These are phyloP conservation scores for Centrapalus pauciflorus DNA, from an alignment of 129 eudicot genomes.

Conservation along the genomic window DNA sequence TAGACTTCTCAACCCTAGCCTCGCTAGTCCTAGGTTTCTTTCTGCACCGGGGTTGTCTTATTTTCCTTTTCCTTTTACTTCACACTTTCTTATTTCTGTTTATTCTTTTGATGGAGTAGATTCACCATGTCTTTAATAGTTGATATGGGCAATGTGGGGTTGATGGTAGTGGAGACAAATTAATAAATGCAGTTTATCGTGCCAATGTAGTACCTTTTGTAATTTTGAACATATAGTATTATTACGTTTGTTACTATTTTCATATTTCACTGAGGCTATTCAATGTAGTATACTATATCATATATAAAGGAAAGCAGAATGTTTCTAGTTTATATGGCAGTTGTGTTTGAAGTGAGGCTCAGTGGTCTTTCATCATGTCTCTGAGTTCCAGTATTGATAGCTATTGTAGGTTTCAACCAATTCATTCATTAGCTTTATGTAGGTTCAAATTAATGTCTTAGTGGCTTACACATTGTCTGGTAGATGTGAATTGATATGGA, in stretches of 20 bases:
- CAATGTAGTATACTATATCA: background rate
- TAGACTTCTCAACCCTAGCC: background rate
- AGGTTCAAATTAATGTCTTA: background rate
- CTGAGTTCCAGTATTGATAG: background rate
- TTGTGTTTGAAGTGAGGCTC: background rate
- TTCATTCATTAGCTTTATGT: background rate
- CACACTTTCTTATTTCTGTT: background rate
- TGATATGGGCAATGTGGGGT: constrained; percentile 1
- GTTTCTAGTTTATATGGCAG: constrained; percentile 3
- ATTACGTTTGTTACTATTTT: background rate
- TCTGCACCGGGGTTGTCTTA: background rate
- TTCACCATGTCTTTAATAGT: background rate
- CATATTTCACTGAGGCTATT: background rate
- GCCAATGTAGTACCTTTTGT: background rate
- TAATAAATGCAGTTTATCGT: background rate
- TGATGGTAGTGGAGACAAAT: background rate
- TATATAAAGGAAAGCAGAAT: background rate
- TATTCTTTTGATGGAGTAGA: background rate
- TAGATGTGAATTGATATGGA: background rate
- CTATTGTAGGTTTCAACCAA: background rate
- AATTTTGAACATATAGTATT: background rate
- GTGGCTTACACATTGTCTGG: background rate
- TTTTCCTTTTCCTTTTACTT: too few species aligned
- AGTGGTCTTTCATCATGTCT: background rate
- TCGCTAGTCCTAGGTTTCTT: background rate